Evolutionary conservation across 495 filamentous ascomycete genomes (phyloP).

Genomic region (Polyplosphaeria fusca): DNA sequence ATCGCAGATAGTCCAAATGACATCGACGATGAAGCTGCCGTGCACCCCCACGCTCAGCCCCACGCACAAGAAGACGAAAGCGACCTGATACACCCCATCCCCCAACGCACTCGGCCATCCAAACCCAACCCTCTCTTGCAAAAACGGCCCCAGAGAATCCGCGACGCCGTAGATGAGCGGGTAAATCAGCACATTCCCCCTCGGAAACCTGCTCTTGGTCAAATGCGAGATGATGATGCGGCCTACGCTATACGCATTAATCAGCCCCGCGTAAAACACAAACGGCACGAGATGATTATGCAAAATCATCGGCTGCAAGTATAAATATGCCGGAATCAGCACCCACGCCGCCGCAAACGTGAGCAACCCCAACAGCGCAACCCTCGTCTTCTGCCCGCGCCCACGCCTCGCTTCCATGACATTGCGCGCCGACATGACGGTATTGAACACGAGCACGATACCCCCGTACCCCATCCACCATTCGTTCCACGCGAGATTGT

Average conservation of each 20-base stretch:
- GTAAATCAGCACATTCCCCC: constrained; percentile 72
- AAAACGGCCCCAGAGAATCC: constrained; percentile 69
- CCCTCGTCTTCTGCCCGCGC: constrained; percentile 63
- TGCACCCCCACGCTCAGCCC: constrained; percentile 82
- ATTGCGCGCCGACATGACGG: constrained; percentile 69
- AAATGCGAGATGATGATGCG: constrained; percentile 93
- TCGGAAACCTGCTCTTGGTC: constrained; percentile 78
- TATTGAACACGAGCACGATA: constrained; percentile 80
- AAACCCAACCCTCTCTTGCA: constrained; percentile 57
- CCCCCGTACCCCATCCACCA: constrained; percentile 94
- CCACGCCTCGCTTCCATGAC: constrained; percentile 75
- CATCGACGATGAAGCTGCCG: constrained; percentile 92
- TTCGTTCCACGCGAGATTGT: constrained; percentile 77
- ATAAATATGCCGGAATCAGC: constrained; percentile 71
- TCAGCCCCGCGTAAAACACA: constrained; percentile 74
- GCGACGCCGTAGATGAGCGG: constrained; percentile 68
- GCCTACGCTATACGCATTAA: constrained; percentile 92
- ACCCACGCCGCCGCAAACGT: constrained; percentile 76
- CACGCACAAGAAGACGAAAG: constrained; percentile 79
- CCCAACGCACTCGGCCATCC: constrained; percentile 81
- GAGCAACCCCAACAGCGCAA: constrained; percentile 73
- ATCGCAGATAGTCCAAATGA: constrained; percentile 95
- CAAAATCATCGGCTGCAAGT: constrained; percentile 78
- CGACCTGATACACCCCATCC: constrained; percentile 71
- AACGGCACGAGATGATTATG: constrained; percentile 82